phyloP scores from a whole-genome alignment of 345 rosid species.

The Rhizophora mangle region DNA sequence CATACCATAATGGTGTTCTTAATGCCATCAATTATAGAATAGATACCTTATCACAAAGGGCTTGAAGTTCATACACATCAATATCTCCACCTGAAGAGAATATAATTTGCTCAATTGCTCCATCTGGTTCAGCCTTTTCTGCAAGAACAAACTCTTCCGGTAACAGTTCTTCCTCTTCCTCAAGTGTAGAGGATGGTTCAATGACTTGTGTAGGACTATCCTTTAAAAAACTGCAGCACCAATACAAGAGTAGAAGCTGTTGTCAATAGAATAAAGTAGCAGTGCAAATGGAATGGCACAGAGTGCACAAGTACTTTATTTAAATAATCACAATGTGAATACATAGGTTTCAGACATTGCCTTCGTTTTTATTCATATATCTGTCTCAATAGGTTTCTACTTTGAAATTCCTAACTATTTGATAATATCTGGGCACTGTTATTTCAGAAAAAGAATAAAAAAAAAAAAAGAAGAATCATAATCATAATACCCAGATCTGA shows the following conservation, averaged over 20 bases:
- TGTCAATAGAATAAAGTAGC: background rate
- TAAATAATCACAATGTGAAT: no score
- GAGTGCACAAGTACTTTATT: background rate
- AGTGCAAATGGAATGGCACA: background rate
- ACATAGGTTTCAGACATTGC: no score
- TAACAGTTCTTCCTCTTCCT: constrained; percentile 61
- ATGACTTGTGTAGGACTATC: constrained; percentile 57
- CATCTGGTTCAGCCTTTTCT: constrained; percentile 62
- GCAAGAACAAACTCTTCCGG: constrained; percentile 74
- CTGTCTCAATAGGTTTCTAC: no score
- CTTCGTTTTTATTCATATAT: no score
- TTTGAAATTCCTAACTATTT: no score
- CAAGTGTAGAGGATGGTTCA: constrained; percentile 53
- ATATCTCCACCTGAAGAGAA: constrained; percentile 90
- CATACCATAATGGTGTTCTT: background rate
- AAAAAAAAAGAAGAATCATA: no score
- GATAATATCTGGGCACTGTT: no score
- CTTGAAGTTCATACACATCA: constrained; percentile 88
- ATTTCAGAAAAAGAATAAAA: no score
- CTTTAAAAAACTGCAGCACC: constrained; percentile 51
- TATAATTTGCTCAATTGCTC: constrained; percentile 67
- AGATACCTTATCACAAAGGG: constrained; percentile 81
- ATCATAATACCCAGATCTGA: constrained; percentile 64
- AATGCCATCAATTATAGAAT: background rate
- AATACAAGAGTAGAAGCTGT: constrained; percentile 4